Base-by-base conservation (phyloP, 768 basidiomycete genomes). In the Termitomyces sp. region DNA sequence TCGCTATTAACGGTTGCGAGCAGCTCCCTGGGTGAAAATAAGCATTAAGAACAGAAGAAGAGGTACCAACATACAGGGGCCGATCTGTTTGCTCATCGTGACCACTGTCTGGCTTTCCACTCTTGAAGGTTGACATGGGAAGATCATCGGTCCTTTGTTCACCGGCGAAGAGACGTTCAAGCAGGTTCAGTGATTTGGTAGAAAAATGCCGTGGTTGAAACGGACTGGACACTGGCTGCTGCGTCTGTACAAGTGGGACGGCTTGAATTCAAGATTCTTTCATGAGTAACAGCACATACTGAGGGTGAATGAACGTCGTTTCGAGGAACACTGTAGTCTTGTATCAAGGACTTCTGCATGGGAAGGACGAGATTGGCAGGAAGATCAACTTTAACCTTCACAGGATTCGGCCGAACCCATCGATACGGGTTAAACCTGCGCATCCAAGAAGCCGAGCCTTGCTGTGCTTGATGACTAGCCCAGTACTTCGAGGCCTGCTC, bases 391-490 rank as follows among this genome's bases (percentile, higher is more conserved):
- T 80, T 84, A 42, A 88, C 79, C 0, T 83, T 83, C 56, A 85
- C 85, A 0, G 90, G 88, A 63, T 84, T 85, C 1, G 89, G 80
- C 57, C 79, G 82, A 54, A 92, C 71, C 82, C 87, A 89, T n/a
- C 85, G 79, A 70, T 97, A 98, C 2, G 94, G 95, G 66, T 98
- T 96, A 34, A 93, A 68, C 47, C 74, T 77, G 46, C 83, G 81
- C 23, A 91, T 66, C 94, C 94, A 98, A 16, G 78, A 75, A 6
- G 78, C 65, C 58, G 71, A 64, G 41, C 78, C 77, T 55, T 78
- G 72, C 46, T 76, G 75, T 23, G 79, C 78, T 56, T 85, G 81
- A 58, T 83, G 78, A 41, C 79, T 78, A 16, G 75, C 82, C 73
- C 80, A 84, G 66, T 85, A 88, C 46, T 83, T 79, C 6, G 83